A percentile compares a stretch with the other conserved stretches of the same genome.
These are phyloP conservation scores for Pichia cephalocereana DNA, from an alignment of 805 yeast species.

Conservation along the genomic window DNA sequence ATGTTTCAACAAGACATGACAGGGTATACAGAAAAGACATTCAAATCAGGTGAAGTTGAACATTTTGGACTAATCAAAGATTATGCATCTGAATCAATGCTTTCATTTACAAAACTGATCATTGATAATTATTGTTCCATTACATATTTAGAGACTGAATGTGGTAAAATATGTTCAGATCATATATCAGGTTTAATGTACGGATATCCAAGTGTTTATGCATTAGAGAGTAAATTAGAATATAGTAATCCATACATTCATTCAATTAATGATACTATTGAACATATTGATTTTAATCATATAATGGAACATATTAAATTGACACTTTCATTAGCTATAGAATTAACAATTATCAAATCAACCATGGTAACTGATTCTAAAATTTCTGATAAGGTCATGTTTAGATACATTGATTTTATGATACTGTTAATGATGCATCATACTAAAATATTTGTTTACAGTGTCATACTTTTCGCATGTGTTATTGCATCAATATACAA, in stretches of 20 bases:
- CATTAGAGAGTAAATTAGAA: conserved; percentile 66
- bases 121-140: conserved; percentile 57
- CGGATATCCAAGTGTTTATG: conserved; percentile 81
- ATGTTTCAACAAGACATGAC: conserved; percentile 96
- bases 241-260: conserved; percentile 66
- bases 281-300: conserved; percentile 68
- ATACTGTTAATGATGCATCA: conserved; percentile 11
- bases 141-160: conserved; percentile 62
- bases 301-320: conserved; percentile 74
- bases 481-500: conserved; percentile 1
- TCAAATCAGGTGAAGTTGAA: conserved; percentile 43
- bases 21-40: conserved; percentile 53
- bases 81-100: conserved; percentile 47
- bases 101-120: conserved; percentile 51
- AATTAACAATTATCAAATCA: conserved; percentile 35
- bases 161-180: conserved; percentile 93
- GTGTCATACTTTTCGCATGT: conserved; percentile 3
- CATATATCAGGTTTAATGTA: conserved; percentile 77
- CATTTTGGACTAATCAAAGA: conserved; percentile 78
- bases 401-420: conserved; percentile 12
- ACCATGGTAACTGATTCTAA: background rate
- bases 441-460: conserved; percentile 8
- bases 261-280: conserved; percentile 70
- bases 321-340: conserved; percentile 64
- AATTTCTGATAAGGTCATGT: conserved; percentile 6